phyloP scores from a whole-genome alignment of 2,329 filamentous ascomycete genomes.

The Fusarium sp. region DNA sequence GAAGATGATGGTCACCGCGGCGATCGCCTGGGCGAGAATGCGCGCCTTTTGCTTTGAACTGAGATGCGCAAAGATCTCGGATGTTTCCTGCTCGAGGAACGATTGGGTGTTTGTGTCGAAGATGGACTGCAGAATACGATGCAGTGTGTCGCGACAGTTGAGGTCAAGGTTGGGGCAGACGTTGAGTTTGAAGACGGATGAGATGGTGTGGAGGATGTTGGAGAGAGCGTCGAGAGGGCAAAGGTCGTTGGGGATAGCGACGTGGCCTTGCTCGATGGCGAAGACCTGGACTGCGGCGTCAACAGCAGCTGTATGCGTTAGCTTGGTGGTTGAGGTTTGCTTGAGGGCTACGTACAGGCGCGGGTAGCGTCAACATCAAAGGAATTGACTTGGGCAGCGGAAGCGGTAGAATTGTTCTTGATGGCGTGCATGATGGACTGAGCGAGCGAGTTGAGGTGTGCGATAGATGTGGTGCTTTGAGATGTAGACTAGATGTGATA shows the following conservation, averaged over 20 bases:
- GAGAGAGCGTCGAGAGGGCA: conserved; percentile 41
- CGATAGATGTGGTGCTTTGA: background rate
- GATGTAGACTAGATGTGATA: conserved; percentile 10
- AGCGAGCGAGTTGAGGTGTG: background rate
- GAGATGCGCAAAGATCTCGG: conserved; percentile 41
- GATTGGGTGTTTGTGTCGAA: conserved; percentile 43
- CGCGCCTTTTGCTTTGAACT: conserved; percentile 38
- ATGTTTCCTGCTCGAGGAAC: conserved; percentile 41
- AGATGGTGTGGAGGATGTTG: conserved; percentile 37
- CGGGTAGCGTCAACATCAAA: conserved; percentile 19
- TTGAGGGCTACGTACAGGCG: conserved; percentile 20
- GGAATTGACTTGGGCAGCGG: conserved; percentile 29
- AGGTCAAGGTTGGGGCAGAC: conserved; percentile 38
- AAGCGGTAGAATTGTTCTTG: conserved; percentile 37
- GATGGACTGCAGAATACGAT: conserved; percentile 43
- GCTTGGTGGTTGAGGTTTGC: background rate
- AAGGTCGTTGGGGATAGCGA: conserved; percentile 35
- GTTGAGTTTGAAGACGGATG: conserved; percentile 37
- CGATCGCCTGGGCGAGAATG: conserved; percentile 43
- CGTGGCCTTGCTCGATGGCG: conserved; percentile 37
- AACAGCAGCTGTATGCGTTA: conserved; percentile 38
- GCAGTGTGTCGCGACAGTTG: conserved; percentile 39
- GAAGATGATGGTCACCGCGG: conserved; percentile 39
- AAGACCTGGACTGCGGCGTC: conserved; percentile 38
- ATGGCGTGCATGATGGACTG: conserved; percentile 31